Conservation (phyloP, 495 filamentous ascomycete species). For the Trichocladium uniseriatum region DNA sequence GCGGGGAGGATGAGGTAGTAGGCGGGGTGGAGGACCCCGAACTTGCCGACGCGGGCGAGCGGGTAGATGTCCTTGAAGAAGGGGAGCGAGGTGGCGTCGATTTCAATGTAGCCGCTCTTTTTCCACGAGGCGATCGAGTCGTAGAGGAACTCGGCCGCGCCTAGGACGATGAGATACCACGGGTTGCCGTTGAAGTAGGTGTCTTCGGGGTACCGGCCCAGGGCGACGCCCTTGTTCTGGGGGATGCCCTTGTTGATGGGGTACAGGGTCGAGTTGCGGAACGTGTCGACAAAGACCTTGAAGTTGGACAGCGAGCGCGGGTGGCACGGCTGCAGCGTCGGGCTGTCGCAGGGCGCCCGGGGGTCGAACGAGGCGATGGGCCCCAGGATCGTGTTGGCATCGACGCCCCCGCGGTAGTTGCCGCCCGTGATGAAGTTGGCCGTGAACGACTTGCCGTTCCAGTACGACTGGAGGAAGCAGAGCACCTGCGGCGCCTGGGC, state of each 20-base stretch:
- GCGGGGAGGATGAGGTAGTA: conserved; percentile 30
- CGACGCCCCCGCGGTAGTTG: conserved; percentile 44
- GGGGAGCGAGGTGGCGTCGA: conserved; percentile 40
- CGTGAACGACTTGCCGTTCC: conserved; percentile 47
- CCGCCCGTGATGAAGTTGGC: conserved; percentile 41
- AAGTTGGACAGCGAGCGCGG: conserved; percentile 51
- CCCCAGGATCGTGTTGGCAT: conserved; percentile 51
- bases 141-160: conserved; percentile 54
- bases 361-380: conserved; percentile 54
- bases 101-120: conserved; percentile 36
- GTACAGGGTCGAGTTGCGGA: conserved; percentile 42
- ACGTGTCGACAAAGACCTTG: conserved; percentile 52
- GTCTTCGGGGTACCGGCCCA: conserved; percentile 61
- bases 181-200: conserved; percentile 53
- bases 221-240: conserved; percentile 42
- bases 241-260: conserved; percentile 42
- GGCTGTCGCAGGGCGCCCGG: conserved; percentile 41
- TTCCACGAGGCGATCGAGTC: conserved; percentile 50
- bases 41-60: conserved; percentile 27
- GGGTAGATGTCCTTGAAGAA: conserved; percentile 48
- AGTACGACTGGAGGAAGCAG: conserved; percentile 55
- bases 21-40: background rate
- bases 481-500: conserved; percentile 47
- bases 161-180: conserved; percentile 53
- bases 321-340: conserved; percentile 52